Base-by-base conservation (phyloP, 1,139 yeast species). In the Groenewaldozyma sp. region DNA sequence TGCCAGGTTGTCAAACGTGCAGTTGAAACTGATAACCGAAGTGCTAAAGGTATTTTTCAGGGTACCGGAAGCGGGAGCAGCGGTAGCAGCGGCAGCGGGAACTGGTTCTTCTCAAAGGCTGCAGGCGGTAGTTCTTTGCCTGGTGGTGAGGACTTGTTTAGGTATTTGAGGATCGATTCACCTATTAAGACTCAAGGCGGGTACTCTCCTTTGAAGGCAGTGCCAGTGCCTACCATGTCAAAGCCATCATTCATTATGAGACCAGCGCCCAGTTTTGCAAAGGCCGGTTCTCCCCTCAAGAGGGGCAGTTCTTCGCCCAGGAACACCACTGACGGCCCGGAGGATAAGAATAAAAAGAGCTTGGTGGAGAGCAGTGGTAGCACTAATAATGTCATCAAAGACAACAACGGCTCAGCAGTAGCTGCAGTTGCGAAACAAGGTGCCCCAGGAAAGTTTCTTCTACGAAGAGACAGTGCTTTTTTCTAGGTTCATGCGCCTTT, bases 1-100 rank as follows among this genome's bases (percentile, higher is more conserved):
- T 69, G 71, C 46, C 71, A 74, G 24, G 76, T 74, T n/a, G 72
- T 74, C 48, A 64, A 71, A 46, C 61, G 78, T 17, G 79, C 76
- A 1, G 69, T 69, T 17, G 33, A 29, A n/a, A 22, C 10, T 22
- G n/a, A n/a, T n/a, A 22, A 22, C 26, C 11, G 10, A 7, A 11
- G 11, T 7, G 7, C 10, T 22, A 11, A 22, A 7, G 26, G 10
- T 11, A 22, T 22, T 22, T 7, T 7, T 11, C 11, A 22, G 20
- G n/a, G 20, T 9, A 17, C 6, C 11, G 21, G 18, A 6, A 31
- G 18, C 21, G 10, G 4, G 6, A 17, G 10, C 21, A n/a, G n/a
- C 13, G 9, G 31, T 6, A 28, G 17, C n/a, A 28, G 31, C 14
- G n/a, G n/a, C n/a, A n/a, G n/a, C n/a, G n/a, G n/a, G n/a, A n/a